Percentiles rank a stretch among this genome's conserved stretches.
These are phyloP conservation scores for Fusarium anthophilum DNA, from an alignment of 2,329 filamentous ascomycete species.

Conservation along the genomic window DNA sequence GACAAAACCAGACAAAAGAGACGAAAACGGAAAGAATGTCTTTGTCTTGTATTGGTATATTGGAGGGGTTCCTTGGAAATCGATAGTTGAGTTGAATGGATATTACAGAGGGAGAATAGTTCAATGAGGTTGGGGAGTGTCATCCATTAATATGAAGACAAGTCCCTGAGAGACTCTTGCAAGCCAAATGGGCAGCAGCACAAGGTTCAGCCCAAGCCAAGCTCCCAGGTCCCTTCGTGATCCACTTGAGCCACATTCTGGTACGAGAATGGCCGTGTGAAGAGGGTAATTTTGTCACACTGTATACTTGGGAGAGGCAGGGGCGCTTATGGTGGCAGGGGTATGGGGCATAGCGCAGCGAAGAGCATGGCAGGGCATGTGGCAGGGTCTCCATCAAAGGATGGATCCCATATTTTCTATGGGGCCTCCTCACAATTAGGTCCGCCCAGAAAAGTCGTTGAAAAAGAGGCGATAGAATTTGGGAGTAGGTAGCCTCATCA, in stretches of 20 bases:
- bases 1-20: conserved; percentile 36
- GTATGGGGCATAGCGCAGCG: conserved; percentile 9
- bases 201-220: conserved; percentile 30
- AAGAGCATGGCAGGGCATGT: conserved; percentile 13
- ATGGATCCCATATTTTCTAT: conserved; percentile 10
- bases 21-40: conserved; percentile 37
- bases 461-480: conserved; percentile 26
- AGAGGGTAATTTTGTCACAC: not conserved
- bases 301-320: conserved; percentile 32
- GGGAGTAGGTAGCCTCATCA: not conserved
- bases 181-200: conserved; percentile 22
- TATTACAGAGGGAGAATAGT: conserved; percentile 23
- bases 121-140: conserved; percentile 26
- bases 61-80: conserved; percentile 13
- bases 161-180: conserved; percentile 15
- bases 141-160: conserved; percentile 40
- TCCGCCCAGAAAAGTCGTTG: conserved; percentile 19
- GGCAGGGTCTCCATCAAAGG: conserved; percentile 19
- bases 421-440: not conserved
- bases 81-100: conserved; percentile 27
- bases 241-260: conserved; percentile 36
- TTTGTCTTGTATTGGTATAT: conserved; percentile 2
- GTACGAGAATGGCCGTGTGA: conserved; percentile 33
- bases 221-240: conserved; percentile 26
- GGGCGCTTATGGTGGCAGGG: conserved; percentile 30